Evolutionary conservation across 2,329 filamentous ascomycete species (phyloP), one percentile per base, ranked within the genome.

Genomic region (Hysterium pulicare): DNA sequence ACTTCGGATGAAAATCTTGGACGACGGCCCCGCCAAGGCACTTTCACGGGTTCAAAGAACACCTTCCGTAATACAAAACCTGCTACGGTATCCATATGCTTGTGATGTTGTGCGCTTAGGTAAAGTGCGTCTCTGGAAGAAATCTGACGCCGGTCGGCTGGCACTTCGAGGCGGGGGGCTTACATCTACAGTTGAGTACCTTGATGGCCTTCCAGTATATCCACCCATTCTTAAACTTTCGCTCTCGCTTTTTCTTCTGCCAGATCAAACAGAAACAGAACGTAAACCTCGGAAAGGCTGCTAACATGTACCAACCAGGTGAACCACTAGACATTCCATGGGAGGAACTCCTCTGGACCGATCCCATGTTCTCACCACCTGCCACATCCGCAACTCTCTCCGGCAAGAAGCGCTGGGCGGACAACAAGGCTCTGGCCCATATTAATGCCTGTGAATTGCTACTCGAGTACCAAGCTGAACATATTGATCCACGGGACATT

Each of bases 401-500:
- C 4, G 38, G 30, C 5, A 22, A 19, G 15, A 32, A 32, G 26
- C 24, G 30, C 6, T n/a, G 38, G 16, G 38, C 24, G 15, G 17
- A 10, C 6, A 26, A 26, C 23, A 40, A 32, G 19, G 15, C 32
- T 17, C 15, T 22, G 24, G 32, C n/a, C 35, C 20, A 8, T n/a
- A 13, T 15, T n/a, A 16, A 24, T 4, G n/a, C 21, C 11, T 48
- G 57, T 53, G 38, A 52, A 51, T 44, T 38, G 20, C 23, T 31
- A 43, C 28, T 33, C 11, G 42, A 44, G n/a, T n/a, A n/a, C n/a
- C n/a, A n/a, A n/a, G n/a, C n/a, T n/a, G n/a, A 55, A 42, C 55
- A 59, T 47, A 52, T 57, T 38, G 55, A 58, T 46, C 53, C 56
- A 38, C 50, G 47, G 36, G 49, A 45, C 24, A 42, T 58, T 37